phyloP scores from a whole-genome alignment of 2,329 filamentous ascomycete genomes.

The Drechslerella coelobrocha region DNA sequence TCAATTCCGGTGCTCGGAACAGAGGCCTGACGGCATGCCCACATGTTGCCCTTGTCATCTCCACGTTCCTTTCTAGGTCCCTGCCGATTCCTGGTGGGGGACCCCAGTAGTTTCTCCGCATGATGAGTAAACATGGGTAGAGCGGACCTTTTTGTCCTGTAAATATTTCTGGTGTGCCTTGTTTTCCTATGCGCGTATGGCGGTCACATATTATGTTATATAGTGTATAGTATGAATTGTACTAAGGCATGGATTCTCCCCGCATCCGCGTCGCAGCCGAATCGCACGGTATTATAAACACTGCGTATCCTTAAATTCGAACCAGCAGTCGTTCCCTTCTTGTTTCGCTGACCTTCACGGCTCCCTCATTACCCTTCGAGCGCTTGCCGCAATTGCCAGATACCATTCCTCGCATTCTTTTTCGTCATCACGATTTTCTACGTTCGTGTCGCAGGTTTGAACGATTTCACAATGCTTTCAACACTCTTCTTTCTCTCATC shows the following conservation, averaged over 20 bases:
- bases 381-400: too few species aligned
- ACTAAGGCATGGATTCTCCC: not conserved
- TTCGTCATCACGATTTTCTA: not conserved
- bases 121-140: not conserved
- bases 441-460: not conserved
- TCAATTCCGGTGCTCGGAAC: not conserved
- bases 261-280: not conserved
- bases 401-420: not conserved
- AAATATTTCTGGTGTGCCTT: not conserved
- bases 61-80: constrained; percentile 17
- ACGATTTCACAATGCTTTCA: constrained; percentile 19
- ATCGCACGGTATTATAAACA: not conserved
- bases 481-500: constrained; percentile 29
- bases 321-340: not conserved
- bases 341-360: not conserved
- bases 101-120: constrained; percentile 20
- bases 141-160: constrained; percentile 24
- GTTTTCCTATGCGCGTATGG: too few species aligned
- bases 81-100: constrained; percentile 23
- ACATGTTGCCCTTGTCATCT: constrained; percentile 15
- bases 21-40: not conserved
- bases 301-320: too few species aligned
- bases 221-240: too few species aligned
- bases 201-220: not conserved
- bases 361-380: not conserved